Evolutionary conservation across 1,284 basidiomycete species (phyloP), one percentile per base, ranked within the genome.

Genomic region (Limonomyces culmigenus): DNA sequence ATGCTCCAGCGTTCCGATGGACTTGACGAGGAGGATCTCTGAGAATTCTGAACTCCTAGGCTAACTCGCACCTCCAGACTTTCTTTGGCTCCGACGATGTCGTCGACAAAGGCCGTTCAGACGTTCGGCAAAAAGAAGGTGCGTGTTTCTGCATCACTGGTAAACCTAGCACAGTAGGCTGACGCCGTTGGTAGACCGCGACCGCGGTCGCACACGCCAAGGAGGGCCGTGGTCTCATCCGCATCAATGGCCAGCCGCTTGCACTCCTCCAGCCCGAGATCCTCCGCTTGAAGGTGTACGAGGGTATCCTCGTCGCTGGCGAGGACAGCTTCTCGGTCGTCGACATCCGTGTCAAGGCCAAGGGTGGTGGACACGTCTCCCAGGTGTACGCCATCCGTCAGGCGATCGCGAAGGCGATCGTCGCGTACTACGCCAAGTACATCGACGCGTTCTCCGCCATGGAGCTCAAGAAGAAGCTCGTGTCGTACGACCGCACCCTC

Each of bases 311-410:
- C 46, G 81, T 91, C 41, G 77, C 78, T 40, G 85, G 86, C 46
- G 79, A 87, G 54, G 88, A 92, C 40, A 70, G 78, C 39, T 87
- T 93, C 54, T 60, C 69, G 42, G 65, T 68, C 47, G 69, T 98
- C 52, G 93, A 99, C 67, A 92, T 99, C 63, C 88, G 93, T 50
- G 86, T 98, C 42, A 87, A 92, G 40, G 95, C 96, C 48, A 93
- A 92, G 64, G 95, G 95, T 65, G 95, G 95, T 76, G 95, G 95
- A 63, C 93, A 97, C 70, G 92, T 89, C 45, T 96, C 93, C 43
- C 95, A 98, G 64, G 74, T 98, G 47, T 99, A 98, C 65, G 95
- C 95, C 47, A 89, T 98, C 61, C 89, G 95, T 50, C 95, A 99
- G 69, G 95, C 95, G 35, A 95, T 99, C 51, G 84, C 89, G 51